A percentile compares a stretch with the other conserved stretches of the same genome.
phyloP scores from a whole-genome alignment of 345 rosid genomes.

The Sapria himalayana region DNA sequence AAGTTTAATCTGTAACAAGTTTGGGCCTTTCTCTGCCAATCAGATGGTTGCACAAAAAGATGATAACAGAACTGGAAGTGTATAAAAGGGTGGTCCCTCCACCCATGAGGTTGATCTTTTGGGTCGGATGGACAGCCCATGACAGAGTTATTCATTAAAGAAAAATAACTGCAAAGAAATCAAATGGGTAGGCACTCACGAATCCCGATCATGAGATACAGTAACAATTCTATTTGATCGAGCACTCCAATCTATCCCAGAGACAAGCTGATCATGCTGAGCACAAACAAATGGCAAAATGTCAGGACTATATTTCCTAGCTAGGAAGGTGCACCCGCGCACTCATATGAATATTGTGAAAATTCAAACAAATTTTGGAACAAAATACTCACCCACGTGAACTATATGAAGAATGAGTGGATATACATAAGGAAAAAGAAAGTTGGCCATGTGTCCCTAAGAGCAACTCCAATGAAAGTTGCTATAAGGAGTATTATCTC shows the following conservation, averaged over 20 bases:
- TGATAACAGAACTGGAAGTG: too few relatives aligned
- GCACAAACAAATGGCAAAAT: constrained; percentile 4
- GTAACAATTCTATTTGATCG: constrained; percentile 69
- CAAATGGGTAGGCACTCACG: constrained; percentile 37
- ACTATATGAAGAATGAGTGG: neutral
- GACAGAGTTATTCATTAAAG: too few relatives aligned
- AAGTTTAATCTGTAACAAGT: too few relatives aligned
- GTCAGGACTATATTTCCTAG: neutral
- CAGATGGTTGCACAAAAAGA: too few relatives aligned
- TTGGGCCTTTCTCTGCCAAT: too few relatives aligned
- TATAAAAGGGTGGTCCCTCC: too few relatives aligned
- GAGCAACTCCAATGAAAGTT: too few relatives aligned
- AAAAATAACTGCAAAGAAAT: neutral
- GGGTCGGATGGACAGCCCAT: too few relatives aligned
- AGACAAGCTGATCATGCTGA: constrained; percentile 96
- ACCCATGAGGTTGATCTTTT: too few relatives aligned
- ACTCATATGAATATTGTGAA: neutral
- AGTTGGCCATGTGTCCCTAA: too few relatives aligned
- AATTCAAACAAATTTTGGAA: neutral
- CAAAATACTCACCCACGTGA: neutral
- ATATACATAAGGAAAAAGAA: too few relatives aligned
- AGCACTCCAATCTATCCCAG: constrained; percentile 92
- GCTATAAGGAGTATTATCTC: too few relatives aligned
- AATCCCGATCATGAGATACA: constrained; percentile 87
- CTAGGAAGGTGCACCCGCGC: neutral